Conservation (phyloP, 2,329 filamentous ascomycete species). For the Cordyceps cateniannulata region DNA sequence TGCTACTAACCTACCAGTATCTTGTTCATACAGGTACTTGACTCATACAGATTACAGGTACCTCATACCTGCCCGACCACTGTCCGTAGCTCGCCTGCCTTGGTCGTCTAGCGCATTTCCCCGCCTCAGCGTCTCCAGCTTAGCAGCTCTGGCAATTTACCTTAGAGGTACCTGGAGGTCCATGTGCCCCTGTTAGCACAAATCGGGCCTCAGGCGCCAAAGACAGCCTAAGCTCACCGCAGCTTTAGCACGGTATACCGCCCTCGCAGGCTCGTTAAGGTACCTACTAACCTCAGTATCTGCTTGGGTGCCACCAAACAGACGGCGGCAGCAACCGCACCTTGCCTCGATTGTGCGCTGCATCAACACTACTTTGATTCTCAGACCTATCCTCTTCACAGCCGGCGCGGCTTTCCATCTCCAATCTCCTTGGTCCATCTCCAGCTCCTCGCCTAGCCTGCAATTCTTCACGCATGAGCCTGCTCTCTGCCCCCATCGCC, state of each 20-base stretch:
- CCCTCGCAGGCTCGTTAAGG: background rate
- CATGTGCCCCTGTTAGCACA: background rate
- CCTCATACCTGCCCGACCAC: background rate
- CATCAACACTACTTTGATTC: slow-evolving; percentile 1
- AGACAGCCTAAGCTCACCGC: too few species aligned
- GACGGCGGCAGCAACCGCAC: background rate
- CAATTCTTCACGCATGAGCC: slow-evolving; percentile 6
- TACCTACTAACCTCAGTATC: too few species aligned
- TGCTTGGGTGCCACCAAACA: background rate
- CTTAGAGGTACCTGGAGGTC: background rate
- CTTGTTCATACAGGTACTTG: too few species aligned
- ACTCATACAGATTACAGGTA: too few species aligned
- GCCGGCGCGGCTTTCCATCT: slow-evolving; percentile 6
- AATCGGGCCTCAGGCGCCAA: too few species aligned
- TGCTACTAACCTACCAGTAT: too few species aligned
- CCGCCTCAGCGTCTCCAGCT: background rate
- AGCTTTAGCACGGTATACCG: background rate
- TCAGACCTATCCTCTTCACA: background rate
- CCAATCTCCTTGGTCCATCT: background rate
- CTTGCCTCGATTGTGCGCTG: background rate
- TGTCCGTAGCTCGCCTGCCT: too few species aligned
- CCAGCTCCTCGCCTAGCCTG: background rate
- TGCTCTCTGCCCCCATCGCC: background rate
- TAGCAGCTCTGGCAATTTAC: background rate
- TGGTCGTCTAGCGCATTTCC: background rate